Conservation (phyloP, 805 yeast species). For the Sugiyamaella marilandica region DNA sequence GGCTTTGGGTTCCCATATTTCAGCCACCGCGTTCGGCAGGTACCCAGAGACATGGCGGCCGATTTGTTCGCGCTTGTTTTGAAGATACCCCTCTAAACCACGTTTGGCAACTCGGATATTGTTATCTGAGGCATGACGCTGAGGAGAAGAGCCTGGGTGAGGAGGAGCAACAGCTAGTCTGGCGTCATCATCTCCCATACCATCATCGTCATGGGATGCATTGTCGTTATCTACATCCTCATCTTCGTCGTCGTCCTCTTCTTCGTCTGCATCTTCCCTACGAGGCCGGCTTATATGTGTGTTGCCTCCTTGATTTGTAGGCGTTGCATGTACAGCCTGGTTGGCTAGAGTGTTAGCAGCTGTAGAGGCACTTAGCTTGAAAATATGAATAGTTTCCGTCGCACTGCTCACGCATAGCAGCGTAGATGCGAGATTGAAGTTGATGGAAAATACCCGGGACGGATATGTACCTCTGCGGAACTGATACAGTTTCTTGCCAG, state of each 20-base stretch:
- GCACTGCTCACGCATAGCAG: slow-evolving; percentile 80
- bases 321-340: neutral
- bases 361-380: slow-evolving; percentile 53
- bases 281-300: neutral
- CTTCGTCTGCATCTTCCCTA: slow-evolving; percentile 3
- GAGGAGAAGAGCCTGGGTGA: neutral
- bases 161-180: neutral
- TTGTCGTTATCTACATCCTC: neutral
- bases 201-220: neutral
- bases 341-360: neutral
- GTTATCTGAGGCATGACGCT: neutral
- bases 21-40: slow-evolving; percentile 71
- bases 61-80: slow-evolving; percentile 18
- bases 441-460: slow-evolving; percentile 69
- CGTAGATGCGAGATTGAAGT: slow-evolving; percentile 65
- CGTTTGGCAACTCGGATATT: neutral
- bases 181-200: neutral
- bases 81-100: slow-evolving; percentile 16
- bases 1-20: slow-evolving; percentile 74
- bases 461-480: slow-evolving; percentile 85
- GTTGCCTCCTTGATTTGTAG: neutral
- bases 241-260: slow-evolving; percentile 9
- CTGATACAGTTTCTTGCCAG: slow-evolving; percentile 54
- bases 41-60: slow-evolving; percentile 60
- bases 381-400: slow-evolving; percentile 89